Conservation (phyloP, 352 stramenopile species). For the Pythium pectinolyticum region DNA sequence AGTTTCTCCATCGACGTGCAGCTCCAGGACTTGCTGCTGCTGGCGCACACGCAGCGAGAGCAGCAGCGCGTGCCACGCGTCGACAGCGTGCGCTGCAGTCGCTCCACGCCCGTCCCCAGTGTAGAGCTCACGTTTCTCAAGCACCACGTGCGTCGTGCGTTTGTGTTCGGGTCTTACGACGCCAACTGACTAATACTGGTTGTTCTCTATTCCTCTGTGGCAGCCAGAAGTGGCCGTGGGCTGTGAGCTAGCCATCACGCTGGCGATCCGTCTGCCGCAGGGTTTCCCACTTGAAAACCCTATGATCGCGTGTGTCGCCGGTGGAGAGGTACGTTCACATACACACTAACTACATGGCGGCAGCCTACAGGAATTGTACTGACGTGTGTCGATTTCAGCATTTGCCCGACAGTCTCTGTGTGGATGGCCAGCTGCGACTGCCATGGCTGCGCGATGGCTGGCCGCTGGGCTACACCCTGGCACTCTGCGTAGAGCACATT, state of each 20-base stretch:
- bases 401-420: slow-evolving; percentile 33
- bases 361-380: too few relatives aligned
- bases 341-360: too few relatives aligned
- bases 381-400: slow-evolving; percentile 35
- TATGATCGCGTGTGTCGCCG: slow-evolving; percentile 47
- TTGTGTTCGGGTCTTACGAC: not conserved
- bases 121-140: slow-evolving; percentile 21
- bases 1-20: slow-evolving; percentile 73
- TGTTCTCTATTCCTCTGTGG: not conserved
- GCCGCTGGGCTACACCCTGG: slow-evolving; percentile 52
- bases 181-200: not conserved
- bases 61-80: slow-evolving; percentile 49
- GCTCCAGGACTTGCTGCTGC: slow-evolving; percentile 59
- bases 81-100: slow-evolving; percentile 37
- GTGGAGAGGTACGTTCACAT: slow-evolving; percentile 45
- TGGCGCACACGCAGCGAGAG: slow-evolving; percentile 49
- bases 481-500: slow-evolving; percentile 48
- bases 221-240: slow-evolving; percentile 37
- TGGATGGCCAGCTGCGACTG: slow-evolving; percentile 36
- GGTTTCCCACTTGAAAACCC: slow-evolving; percentile 44
- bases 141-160: slow-evolving; percentile 18
- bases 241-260: slow-evolving; percentile 39
- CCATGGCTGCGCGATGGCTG: slow-evolving; percentile 59
- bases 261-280: slow-evolving; percentile 43
- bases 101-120: slow-evolving; percentile 12